These are phyloP conservation scores for Halteria grandinella DNA, from an alignment of 73 alveolate genomes.

Conservation along the genomic window DNA sequence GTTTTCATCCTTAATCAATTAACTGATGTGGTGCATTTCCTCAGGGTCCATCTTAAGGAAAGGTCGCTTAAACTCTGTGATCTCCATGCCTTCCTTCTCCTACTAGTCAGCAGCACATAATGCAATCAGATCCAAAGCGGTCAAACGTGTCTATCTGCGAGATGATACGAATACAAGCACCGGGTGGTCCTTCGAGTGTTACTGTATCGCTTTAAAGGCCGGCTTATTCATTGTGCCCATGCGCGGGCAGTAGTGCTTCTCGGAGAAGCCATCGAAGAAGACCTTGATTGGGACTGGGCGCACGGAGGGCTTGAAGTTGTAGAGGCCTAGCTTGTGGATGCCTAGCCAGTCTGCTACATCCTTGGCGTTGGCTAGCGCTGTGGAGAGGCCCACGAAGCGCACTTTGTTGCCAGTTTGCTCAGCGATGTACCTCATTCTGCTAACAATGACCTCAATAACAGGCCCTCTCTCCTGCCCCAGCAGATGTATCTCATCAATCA, in stretches of 20 bases:
- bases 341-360: conserved; percentile 99
- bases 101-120: conserved; percentile 67
- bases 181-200: conserved; percentile 94
- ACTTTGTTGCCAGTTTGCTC: conserved; percentile 75
- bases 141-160: conserved; percentile 98
- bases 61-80: conserved; percentile 61
- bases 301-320: conserved; percentile 99
- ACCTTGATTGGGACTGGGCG: conserved; percentile 99
- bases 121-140: conserved; percentile 98
- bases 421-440: conserved; percentile 95
- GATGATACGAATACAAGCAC: conserved; percentile 93
- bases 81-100: conserved; percentile 33
- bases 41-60: conserved; percentile 70
- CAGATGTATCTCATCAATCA: conserved; percentile 99
- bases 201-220: conserved; percentile 95
- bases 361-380: conserved; percentile 99
- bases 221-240: conserved; percentile 99
- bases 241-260: conserved; percentile 95
- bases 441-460: conserved; percentile 98
- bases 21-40: conserved; percentile 64
- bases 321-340: conserved; percentile 93
- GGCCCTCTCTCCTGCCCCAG: conserved; percentile 99
- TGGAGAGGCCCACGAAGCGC: conserved; percentile 94
- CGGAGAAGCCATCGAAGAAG: conserved; percentile 98
- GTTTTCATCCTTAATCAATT: conserved; percentile 84